These are phyloP conservation scores for Pluteus cervinus DNA, from an alignment of 768 basidiomycete species.

Conservation along the genomic window DNA sequence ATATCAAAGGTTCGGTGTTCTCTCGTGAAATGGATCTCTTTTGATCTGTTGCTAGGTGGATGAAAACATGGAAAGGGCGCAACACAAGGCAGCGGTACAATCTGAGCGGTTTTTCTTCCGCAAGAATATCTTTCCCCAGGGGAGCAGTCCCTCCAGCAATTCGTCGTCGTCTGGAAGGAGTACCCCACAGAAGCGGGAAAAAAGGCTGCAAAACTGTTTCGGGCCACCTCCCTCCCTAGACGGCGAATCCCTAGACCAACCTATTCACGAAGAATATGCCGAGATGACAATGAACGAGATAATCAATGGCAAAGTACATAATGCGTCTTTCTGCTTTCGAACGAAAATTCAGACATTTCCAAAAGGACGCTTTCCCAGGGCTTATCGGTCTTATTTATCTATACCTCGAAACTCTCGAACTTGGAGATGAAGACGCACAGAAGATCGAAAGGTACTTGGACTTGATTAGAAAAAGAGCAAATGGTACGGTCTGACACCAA, in stretches of 20 bases:
- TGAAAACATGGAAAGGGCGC: slow-evolving; percentile 92
- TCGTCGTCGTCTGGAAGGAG: slow-evolving; percentile 40
- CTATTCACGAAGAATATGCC: too few relatives aligned
- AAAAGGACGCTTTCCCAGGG: slow-evolving; percentile 71
- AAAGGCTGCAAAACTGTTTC: slow-evolving; percentile 69
- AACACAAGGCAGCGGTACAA: slow-evolving; percentile 70
- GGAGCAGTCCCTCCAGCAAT: slow-evolving; percentile 35
- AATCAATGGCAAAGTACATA: slow-evolving; percentile 81
- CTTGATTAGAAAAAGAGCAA: slow-evolving; percentile 69
- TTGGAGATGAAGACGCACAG: slow-evolving; percentile 49
- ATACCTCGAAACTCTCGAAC: slow-evolving; percentile 84
- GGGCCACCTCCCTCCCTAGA: slow-evolving; percentile 42
- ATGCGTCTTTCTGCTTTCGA: slow-evolving; percentile 2
- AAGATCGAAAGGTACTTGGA: slow-evolving; percentile 76
- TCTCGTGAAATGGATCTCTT: background rate
- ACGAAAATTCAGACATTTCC: slow-evolving; percentile 2
- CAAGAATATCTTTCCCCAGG: slow-evolving; percentile 70
- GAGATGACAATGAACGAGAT: slow-evolving; percentile 93
- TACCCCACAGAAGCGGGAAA: slow-evolving; percentile 46
- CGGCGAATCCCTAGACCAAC: slow-evolving; percentile 51
- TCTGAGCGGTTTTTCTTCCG: slow-evolving; percentile 86
- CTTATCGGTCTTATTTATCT: slow-evolving; percentile 74
- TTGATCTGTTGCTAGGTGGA: slow-evolving; percentile 62
- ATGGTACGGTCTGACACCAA: slow-evolving; percentile 46
- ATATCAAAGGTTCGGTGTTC: slow-evolving; percentile 74